Evolutionary conservation across 306 rosid genomes (phyloP), one percentile per base, ranked within the genome.

Genomic region (Citrullus colocynthis): DNA sequence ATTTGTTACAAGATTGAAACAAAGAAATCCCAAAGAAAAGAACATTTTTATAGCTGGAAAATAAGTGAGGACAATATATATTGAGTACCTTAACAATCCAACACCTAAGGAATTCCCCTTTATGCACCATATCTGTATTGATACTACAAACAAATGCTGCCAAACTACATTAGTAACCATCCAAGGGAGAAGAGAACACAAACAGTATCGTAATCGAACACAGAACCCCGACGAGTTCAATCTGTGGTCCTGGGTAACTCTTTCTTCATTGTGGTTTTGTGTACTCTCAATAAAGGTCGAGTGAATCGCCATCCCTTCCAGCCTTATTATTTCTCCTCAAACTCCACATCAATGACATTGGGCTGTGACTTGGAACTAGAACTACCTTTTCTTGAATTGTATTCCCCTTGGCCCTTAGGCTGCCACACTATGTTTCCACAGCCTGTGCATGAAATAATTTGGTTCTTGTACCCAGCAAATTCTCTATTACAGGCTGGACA

Each of bases 361-460:
- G 95, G 92, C 5, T 89, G 88, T 3, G 94, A 88, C 86, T 87
- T 94, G 7, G 96, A 88, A 11, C 84, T 5, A 48, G 91, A 78
- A 15, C 34, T 70, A n/a, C 81, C 87, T 81, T 81, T 88, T 82
- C 39, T 84, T 21, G 91, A 85, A 67, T 77, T 89, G 91, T 75
- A 85, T 81, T 88, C 88, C 32, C 91, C 97, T 18, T 65, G 24
- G 7, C 49, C 72, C 81, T 88, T 90, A 9, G 98, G 98, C 83
- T 95, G 97, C 98, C 98, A 95, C 67, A 95, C 98, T 44, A 82
- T 88, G 88, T 95, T 95, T 82, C 98, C 97, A 37, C 97, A 95
- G 81, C 90, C 78, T 28, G 89, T 72, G 61, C 98, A 95, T 17
- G 88, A 86, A 80, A 95, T 88, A 54, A 89, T 49, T 83, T 92